These are phyloP conservation scores for Lantana camara DNA, from an alignment of 257 asterid species.

Conservation along the genomic window DNA sequence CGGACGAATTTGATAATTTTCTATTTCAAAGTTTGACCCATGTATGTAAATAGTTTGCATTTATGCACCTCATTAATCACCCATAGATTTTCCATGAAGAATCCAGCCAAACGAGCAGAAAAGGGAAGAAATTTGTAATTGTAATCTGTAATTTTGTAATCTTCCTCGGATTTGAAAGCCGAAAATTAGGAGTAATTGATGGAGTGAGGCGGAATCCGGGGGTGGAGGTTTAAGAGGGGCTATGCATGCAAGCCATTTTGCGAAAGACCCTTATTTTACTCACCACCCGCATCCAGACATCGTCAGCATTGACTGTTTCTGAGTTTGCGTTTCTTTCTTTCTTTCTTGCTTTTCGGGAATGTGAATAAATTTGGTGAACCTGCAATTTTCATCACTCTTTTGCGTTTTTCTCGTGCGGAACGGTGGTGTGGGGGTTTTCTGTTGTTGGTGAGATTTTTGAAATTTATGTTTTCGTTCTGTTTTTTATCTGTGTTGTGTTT, in stretches of 20 bases:
- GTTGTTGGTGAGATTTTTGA: constrained; percentile 8
- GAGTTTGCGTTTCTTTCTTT: constrained; percentile 8
- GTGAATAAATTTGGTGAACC: constrained; percentile 2
- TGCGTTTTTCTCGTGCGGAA: constrained; percentile 1
- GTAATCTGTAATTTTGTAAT: constrained; percentile 7
- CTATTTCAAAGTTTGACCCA: constrained; percentile 6
- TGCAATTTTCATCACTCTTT: constrained; percentile 23
- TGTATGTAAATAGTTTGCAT: neutral
- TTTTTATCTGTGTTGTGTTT: neutral
- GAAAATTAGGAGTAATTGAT: constrained; percentile 32
- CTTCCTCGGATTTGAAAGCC: constrained; percentile 35
- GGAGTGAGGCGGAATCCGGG: constrained; percentile 39
- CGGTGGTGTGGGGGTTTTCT: constrained; percentile 19
- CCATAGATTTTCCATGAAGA: neutral
- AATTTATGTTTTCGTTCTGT: neutral
- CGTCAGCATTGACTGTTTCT: constrained; percentile 25
- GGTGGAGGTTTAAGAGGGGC: constrained; percentile 29
- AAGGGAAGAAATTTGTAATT: neutral
- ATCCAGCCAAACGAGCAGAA: neutral
- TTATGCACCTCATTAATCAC: constrained; percentile 12
- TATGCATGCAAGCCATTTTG: constrained; percentile 44
- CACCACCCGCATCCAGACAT: constrained; percentile 9
- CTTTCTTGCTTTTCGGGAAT: neutral
- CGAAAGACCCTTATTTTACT: constrained; percentile 27
- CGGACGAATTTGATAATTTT: no score